Evolutionary conservation across 1,139 yeast genomes (phyloP).

Genomic region (Suhomyces panamericanus): DNA sequence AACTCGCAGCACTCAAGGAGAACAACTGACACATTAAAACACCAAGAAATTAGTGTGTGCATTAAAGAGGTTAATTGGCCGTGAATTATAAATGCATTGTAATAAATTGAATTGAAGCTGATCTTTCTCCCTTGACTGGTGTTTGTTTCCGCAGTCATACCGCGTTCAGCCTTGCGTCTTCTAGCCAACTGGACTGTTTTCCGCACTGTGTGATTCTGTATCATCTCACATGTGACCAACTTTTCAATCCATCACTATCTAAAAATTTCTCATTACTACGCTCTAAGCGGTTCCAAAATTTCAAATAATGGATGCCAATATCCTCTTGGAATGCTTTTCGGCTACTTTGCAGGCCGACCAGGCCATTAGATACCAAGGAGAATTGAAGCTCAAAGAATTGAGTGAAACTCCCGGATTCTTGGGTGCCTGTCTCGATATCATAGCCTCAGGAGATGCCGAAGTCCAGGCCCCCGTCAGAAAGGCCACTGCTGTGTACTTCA

Average conservation of each 20-base stretch:
- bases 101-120: too few relatives aligned
- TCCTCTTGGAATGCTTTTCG: conserved; percentile 73
- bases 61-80: too few relatives aligned
- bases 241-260: conserved; percentile 7
- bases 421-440: conserved; percentile 79
- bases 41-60: too few relatives aligned
- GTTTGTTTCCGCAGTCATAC: too few relatives aligned
- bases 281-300: background rate
- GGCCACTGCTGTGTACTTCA: conserved; percentile 86
- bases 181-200: conserved; percentile 1
- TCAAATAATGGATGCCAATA: conserved; percentile 63
- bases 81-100: too few relatives aligned
- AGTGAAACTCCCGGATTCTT: conserved; percentile 69
- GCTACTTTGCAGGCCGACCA: conserved; percentile 78
- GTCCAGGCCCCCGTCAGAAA: conserved; percentile 59
- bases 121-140: too few relatives aligned
- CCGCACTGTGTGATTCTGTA: background rate
- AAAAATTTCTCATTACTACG: conserved; percentile 7
- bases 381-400: conserved; percentile 58
- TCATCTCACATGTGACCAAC: conserved; percentile 4
- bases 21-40: too few relatives aligned
- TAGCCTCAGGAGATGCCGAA: conserved; percentile 37
- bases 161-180: too few relatives aligned
- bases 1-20: too few relatives aligned
- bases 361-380: conserved; percentile 65